Base-by-base conservation (phyloP, 2,329 filamentous ascomycete species). In the Nemania diffusa region DNA sequence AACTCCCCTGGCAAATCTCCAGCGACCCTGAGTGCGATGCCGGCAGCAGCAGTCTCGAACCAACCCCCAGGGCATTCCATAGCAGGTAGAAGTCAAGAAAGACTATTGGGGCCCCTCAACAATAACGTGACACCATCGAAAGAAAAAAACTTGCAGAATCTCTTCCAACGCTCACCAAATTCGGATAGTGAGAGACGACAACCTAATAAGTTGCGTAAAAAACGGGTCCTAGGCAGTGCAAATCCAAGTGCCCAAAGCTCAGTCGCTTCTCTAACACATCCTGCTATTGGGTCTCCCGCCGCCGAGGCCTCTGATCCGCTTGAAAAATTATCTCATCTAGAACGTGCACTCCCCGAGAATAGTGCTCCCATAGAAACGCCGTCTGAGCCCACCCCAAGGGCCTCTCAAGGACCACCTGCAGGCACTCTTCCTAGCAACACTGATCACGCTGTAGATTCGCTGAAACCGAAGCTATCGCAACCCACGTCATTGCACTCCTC, bases 161-260 rank as follows among this genome's bases (percentile, higher is more conserved):
- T 97, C 42, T 91, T 97, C 75, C 87, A 91, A 74, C 87, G 90
- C 70, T 90, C 91, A 2, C 88, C 91, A 0, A 85, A 85, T 0
- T 84, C 82, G 27, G 87, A 88, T 48, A 85, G 83, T 42, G 90
- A 90, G 69, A 90, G 87, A 73, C 88, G 92, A 52, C 91, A 91
- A 76, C 93, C 94, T 0, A 97, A 97, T 75, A 97, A 97, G 79
- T 83, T 99, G 58, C 92, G 91, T 79, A 98, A 98, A 84, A 97
- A 93, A 79, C 86, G 90, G 69, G 83, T 92, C 62, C 90, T 92
- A 0, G 90, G 89, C 48, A 93, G 92, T 75, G 81, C 91, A 24
- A 94, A 93, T 73, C 91, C 90, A 22, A 97, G 95, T 77, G 94
- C 95, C 0, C 94, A 97, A 71, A 97, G 94, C 76, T 98, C 96